Percentiles rank a stretch among this genome's conserved stretches.
phyloP scores from a whole-genome alignment of 306 rosid genomes.

The Inga oerstediana region DNA sequence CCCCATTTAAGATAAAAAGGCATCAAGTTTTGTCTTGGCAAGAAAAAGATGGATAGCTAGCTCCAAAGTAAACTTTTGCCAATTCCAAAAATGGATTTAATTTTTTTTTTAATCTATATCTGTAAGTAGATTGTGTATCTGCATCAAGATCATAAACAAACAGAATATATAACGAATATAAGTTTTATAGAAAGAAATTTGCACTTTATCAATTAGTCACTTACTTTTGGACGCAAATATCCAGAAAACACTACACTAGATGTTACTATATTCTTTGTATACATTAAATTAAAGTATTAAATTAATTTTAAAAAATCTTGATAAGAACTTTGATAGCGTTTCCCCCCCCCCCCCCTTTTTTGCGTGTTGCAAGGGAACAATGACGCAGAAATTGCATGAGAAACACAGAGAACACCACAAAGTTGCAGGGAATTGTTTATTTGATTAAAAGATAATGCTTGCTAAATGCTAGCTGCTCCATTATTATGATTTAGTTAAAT shows the following conservation, averaged over 20 bases:
- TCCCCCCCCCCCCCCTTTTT: background rate
- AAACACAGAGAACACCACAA: background rate
- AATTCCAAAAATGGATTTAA: background rate
- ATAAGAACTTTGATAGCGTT: background rate
- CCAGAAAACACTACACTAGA: background rate
- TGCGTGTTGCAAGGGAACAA: background rate
- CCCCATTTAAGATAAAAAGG: constrained; percentile 5
- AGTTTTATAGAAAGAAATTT: background rate
- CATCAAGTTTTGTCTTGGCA: background rate
- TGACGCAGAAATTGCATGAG: constrained; percentile 6
- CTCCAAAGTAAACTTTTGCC: constrained; percentile 2
- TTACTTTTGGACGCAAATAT: background rate
- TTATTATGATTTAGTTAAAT: constrained; percentile 14
- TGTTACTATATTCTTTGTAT: background rate
- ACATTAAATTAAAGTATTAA: background rate
- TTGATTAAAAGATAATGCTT: background rate
- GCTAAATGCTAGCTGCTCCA: constrained; percentile 8
- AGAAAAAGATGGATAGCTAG: background rate
- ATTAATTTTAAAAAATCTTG: background rate
- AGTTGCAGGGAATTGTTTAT: background rate
- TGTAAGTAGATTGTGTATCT: background rate
- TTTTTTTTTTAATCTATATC: background rate
- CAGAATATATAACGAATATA: background rate
- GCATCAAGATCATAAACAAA: constrained; percentile 3
- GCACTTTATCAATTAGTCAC: background rate